Evolutionary conservation across 192 early-diverging fungal genomes (phyloP).

Genomic region (Gaertneriomyces sp.): DNA sequence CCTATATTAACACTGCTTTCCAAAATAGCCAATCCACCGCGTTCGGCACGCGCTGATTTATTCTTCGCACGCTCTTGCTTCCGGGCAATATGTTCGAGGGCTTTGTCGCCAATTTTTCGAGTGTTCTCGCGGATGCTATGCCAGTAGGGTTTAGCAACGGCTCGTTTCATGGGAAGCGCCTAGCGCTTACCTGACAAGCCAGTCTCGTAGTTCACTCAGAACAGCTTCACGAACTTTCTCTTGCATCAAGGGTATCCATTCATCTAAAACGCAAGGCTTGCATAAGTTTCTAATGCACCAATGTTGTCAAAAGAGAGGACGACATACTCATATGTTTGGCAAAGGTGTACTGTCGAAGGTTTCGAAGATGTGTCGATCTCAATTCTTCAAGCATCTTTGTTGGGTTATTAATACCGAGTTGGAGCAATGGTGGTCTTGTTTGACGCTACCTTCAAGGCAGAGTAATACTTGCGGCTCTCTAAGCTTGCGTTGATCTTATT

Average conservation of each 20-base stretch:
- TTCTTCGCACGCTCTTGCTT: constrained; percentile 23
- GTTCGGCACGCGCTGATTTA: neutral
- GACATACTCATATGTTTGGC: constrained; percentile 70
- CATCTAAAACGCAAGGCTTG: constrained; percentile 45
- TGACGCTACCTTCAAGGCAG: constrained; percentile 70
- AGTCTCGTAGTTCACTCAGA: constrained; percentile 82
- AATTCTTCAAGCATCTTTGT: constrained; percentile 81
- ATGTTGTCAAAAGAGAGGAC: neutral
- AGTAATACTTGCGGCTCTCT: constrained; percentile 81
- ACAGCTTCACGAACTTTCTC: constrained; percentile 82
- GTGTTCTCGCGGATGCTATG: constrained; percentile 77
- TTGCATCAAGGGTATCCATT: constrained; percentile 86
- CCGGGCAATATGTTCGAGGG: constrained; percentile 54
- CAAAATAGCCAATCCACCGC: constrained; percentile 8
- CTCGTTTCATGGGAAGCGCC: neutral
- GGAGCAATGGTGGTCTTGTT: neutral
- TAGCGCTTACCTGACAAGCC: constrained; percentile 71
- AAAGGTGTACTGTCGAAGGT: constrained; percentile 77
- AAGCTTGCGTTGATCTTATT: constrained; percentile 79
- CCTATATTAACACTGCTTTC: constrained; percentile 28
- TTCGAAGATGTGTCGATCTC: constrained; percentile 65
- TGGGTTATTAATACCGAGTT: neutral
- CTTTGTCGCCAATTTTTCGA: constrained; percentile 74
- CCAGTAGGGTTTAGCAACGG: neutral
- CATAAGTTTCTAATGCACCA: neutral